A percentile compares a stretch with the other conserved stretches of the same genome.
phyloP scores from a whole-genome alignment of 2,329 filamentous ascomycete genomes.

The Apiospora rasikravindrae region DNA sequence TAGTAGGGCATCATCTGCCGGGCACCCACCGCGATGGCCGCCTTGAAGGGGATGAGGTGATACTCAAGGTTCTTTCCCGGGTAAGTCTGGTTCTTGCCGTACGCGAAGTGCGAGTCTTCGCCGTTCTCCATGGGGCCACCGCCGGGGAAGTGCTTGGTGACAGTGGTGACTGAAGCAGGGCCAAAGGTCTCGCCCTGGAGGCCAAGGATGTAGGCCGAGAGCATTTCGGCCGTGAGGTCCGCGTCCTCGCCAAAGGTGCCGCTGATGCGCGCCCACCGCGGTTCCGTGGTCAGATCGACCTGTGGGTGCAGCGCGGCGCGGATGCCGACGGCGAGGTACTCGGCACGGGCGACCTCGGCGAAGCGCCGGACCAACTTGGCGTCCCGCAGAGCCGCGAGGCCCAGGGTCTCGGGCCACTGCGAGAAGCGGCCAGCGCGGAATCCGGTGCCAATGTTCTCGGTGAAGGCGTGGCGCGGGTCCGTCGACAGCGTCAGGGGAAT shows the following conservation, averaged over 20 bases:
- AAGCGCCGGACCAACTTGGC: conserved; percentile 50
- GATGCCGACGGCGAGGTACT: conserved; percentile 49
- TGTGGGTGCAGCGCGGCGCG: conserved; percentile 55
- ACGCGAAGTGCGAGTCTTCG: conserved; percentile 57
- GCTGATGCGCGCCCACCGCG: conserved; percentile 53
- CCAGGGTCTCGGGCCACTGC: conserved; percentile 57
- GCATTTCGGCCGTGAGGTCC: conserved; percentile 42
- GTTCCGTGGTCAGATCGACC: conserved; percentile 56
- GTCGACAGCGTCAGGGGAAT: conserved; percentile 55
- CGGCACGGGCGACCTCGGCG: conserved; percentile 54
- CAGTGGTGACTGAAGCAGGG: conserved; percentile 48
- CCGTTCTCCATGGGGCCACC: conserved; percentile 53
- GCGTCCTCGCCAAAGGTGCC: conserved; percentile 56
- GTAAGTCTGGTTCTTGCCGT: conserved; percentile 57
- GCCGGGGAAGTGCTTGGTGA: conserved; percentile 61
- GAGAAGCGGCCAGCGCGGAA: conserved; percentile 51
- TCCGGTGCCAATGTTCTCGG: conserved; percentile 48
- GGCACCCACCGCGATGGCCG: conserved; percentile 53
- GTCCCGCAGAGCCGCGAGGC: conserved; percentile 54
- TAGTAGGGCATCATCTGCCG: conserved; percentile 60
- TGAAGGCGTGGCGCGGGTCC: conserved; percentile 53
- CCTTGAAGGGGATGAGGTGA: conserved; percentile 55
- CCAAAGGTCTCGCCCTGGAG: conserved; percentile 53
- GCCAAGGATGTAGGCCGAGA: conserved; percentile 52
- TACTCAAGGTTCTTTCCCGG: conserved; percentile 56